These are phyloP conservation scores for Fragaria ananassa DNA, from an alignment of 306 rosid genomes.

Conservation along the genomic window DNA sequence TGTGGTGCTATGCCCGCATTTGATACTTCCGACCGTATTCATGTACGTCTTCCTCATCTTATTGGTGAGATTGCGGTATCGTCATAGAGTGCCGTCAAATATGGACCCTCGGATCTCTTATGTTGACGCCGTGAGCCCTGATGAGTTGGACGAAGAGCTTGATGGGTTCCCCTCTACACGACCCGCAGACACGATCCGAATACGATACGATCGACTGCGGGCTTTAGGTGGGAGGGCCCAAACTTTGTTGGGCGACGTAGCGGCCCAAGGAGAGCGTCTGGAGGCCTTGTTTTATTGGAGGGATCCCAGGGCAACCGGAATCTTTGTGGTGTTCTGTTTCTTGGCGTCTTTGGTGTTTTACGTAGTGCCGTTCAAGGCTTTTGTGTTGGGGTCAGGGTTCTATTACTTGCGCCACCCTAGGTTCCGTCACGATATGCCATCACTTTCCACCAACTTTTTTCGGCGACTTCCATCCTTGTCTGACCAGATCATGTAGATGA, in stretches of 20 bases:
- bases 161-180: conserved; percentile 68
- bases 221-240: conserved; percentile 84
- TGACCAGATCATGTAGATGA: conserved; percentile 66
- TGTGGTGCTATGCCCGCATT: conserved; percentile 49
- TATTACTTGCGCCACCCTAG: conserved; percentile 76
- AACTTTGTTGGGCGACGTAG: conserved; percentile 66
- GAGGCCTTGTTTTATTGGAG: conserved; percentile 74
- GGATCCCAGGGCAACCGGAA: conserved; percentile 84
- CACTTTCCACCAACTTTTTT: conserved; percentile 59
- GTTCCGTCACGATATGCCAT: conserved; percentile 83
- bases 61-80: conserved; percentile 41
- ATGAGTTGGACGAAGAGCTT: conserved; percentile 85
- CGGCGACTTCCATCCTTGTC: conserved; percentile 68
- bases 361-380: conserved; percentile 55
- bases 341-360: conserved; percentile 65
- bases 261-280: conserved; percentile 86
- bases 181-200: conserved; percentile 43
- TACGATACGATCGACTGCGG: conserved; percentile 68
- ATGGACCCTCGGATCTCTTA: conserved; percentile 69
- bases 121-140: conserved; percentile 58
- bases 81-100: conserved; percentile 36
- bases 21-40: conserved; percentile 66
- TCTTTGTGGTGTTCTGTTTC: conserved; percentile 63
- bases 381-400: conserved; percentile 53
- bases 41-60: conserved; percentile 68